Percentiles rank a stretch among this genome's conserved stretches.
These are phyloP conservation scores for Bretschneidera sinensis DNA, from an alignment of 345 rosid genomes.

Conservation along the genomic window DNA sequence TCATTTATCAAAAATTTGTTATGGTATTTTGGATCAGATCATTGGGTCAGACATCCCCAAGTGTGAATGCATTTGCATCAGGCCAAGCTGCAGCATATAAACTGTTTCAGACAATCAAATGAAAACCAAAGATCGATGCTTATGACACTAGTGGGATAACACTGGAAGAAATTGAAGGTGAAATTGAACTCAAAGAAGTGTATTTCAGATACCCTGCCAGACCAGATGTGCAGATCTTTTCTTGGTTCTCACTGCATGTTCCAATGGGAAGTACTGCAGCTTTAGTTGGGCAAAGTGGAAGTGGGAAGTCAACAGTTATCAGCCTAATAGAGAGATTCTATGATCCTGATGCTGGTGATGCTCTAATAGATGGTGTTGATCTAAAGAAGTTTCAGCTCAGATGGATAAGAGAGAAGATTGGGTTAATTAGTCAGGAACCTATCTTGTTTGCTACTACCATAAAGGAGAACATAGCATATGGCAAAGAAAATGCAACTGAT, in stretches of 20 bases:
- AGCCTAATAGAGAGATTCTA: too few relatives aligned
- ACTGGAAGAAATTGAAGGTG: conserved; percentile 39
- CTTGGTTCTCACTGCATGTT: conserved; percentile 42
- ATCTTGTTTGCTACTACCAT: conserved; percentile 38
- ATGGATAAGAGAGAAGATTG: conserved; percentile 45
- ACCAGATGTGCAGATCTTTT: too few relatives aligned
- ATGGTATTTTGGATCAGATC: too few relatives aligned
- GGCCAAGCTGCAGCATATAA: too few relatives aligned
- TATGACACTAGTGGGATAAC: conserved; percentile 31
- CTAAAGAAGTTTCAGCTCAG: conserved; percentile 39
- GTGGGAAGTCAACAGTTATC: too few relatives aligned
- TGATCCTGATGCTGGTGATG: conserved; percentile 47
- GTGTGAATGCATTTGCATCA: too few relatives aligned
- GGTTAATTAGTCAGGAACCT: conserved; percentile 53
- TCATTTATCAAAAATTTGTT: too few relatives aligned
- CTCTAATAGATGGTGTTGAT: conserved; percentile 35
- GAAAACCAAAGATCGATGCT: conserved; percentile 43
- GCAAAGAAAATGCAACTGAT: conserved; percentile 19
- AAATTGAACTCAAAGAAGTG: too few relatives aligned
- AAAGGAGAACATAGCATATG: conserved; percentile 43
- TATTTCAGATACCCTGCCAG: too few relatives aligned
- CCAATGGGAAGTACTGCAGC: conserved; percentile 34
- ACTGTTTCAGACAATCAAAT: conserved; percentile 43
- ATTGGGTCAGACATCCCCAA: too few relatives aligned
- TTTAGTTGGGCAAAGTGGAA: conserved; percentile 55